Evolutionary conservation across 495 filamentous ascomycete genomes (phyloP).

Genomic region (Penicillium soppii): DNA sequence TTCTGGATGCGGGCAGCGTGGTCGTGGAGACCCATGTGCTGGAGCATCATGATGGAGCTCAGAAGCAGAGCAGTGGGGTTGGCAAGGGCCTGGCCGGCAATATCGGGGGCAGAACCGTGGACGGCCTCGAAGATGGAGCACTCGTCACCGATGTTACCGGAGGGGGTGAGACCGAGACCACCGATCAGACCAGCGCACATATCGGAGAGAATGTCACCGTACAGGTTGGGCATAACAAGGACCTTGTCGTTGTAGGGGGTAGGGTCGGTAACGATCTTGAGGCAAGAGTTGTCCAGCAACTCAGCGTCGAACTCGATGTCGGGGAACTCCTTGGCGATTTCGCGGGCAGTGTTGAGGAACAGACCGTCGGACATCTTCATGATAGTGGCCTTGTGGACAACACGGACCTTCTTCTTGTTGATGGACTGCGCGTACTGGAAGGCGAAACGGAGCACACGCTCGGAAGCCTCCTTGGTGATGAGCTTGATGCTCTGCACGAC

Average conservation of each 20-base stretch:
- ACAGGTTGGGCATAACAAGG: constrained; percentile 98
- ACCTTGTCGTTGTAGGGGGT: constrained; percentile 98
- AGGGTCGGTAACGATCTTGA: constrained; percentile 96
- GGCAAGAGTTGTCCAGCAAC: constrained; percentile 96
- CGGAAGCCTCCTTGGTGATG: constrained; percentile 88
- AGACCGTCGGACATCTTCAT: constrained; percentile 99
- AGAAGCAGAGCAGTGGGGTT: constrained; percentile 94
- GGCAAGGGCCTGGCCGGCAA: constrained; percentile 91
- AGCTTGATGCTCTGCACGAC: constrained; percentile 99
- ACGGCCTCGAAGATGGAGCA: constrained; percentile 99
- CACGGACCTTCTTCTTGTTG: constrained; percentile 91
- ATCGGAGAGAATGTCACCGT: constrained; percentile 98
- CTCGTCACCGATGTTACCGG: constrained; percentile 97
- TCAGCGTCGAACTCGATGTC: constrained; percentile 93
- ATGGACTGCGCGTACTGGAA: constrained; percentile 96
- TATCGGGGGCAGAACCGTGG: constrained; percentile 96
- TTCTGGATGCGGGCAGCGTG: constrained; percentile 87
- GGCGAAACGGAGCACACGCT: constrained; percentile 92
- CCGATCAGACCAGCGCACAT: constrained; percentile 99
- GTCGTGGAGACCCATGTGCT: constrained; percentile 89
- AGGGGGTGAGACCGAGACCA: constrained; percentile 93
- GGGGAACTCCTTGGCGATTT: constrained; percentile 91
- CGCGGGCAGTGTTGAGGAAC: constrained; percentile 81
- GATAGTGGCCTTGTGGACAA: constrained; percentile 98
- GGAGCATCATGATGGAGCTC: constrained; percentile 97